Evolutionary conservation across 169 alveolate species (phyloP).

Genomic region (Theileria equi): DNA sequence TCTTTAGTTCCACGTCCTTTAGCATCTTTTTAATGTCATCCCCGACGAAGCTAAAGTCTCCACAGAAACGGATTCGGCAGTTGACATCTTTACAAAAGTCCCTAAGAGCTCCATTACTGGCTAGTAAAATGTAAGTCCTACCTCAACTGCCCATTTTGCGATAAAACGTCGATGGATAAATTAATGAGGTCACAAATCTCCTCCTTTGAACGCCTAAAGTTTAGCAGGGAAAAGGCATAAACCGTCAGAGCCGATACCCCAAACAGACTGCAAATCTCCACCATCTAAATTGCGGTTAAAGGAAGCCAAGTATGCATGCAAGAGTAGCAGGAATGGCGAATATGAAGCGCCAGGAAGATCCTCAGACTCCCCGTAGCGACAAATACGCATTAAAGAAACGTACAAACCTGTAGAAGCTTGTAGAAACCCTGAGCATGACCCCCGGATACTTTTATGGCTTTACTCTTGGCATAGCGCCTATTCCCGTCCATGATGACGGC

Average conservation of each 20-base stretch:
- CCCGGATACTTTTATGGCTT: slow-evolving; percentile 9
- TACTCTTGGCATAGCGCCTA: slow-evolving; percentile 80
- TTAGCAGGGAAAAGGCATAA: slow-evolving; percentile 80
- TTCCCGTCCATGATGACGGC: slow-evolving; percentile 91
- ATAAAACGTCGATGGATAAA: slow-evolving; percentile 6
- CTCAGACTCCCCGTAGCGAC: too few relatives aligned
- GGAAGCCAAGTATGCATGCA: not conserved
- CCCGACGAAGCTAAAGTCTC: slow-evolving; percentile 65
- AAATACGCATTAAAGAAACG: not conserved
- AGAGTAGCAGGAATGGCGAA: too few relatives aligned
- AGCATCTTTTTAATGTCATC: slow-evolving; percentile 55
- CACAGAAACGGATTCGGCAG: slow-evolving; percentile 62
- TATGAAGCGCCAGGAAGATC: too few relatives aligned
- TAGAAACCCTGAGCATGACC: slow-evolving; percentile 50
- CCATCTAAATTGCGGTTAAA: slow-evolving; percentile 51
- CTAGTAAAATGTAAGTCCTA: not conserved
- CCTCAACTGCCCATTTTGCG: not conserved
- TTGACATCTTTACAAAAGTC: slow-evolving; percentile 50
- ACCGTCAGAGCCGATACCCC: slow-evolving; percentile 78
- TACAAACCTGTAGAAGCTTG: slow-evolving; percentile 40
- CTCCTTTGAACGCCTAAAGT: slow-evolving; percentile 70
- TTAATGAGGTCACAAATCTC: slow-evolving; percentile 36
- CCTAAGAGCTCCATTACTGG: slow-evolving; percentile 16
- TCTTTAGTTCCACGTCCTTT: slow-evolving; percentile 54
- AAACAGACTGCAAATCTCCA: slow-evolving; percentile 68